Base-by-base conservation (phyloP, 2,329 filamentous ascomycete genomes). In the Fusarium oxysporum region DNA sequence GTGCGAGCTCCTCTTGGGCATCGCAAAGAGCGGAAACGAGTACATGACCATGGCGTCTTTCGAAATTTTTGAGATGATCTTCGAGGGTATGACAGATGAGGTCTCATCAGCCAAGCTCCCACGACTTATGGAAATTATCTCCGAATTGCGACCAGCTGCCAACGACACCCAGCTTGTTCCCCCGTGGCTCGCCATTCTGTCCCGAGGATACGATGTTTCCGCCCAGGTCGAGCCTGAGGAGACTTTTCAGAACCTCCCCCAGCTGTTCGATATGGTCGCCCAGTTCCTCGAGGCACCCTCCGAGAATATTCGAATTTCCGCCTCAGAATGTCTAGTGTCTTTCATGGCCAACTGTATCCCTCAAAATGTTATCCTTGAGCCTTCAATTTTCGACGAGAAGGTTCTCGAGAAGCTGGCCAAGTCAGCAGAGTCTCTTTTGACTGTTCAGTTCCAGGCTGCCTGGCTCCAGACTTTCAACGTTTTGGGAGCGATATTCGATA, bases 51-150 rank as follows among this genome's bases (percentile, higher is more conserved):
- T 98, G 92, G 92, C 94, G 16, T 93, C 95, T 0, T 98, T 99
- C 77, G 96, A 98, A 74, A 96, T 98, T 8, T 99, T 99, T 78
- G 96, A 99, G 81, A 92, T 97, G 81, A 97, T 98, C 48, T 98
- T 99, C 74, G 92, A 93, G 76, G 93, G 95, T 12, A 95, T 99
- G 92, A 89, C 91, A 21, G 92, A 95, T 74, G 94, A 97, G 74
- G 88, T 95, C 54, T 93, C 95, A 1, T 97, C 95, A 6, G 90
- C 94, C 2, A 99, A 98, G 83, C 87, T 99, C 17, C 95, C 95
- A 6, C 90, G 93, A 63, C 88, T 99, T 17, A 88, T 98, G 77
- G 95, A 97, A 72, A 95, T 96, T 58, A 97, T 99, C 75, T 92
- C 92, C 17, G 95, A 98, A 80, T 85, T 99, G 74, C 94, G 96